Evolutionary conservation across 768 basidiomycete genomes (phyloP), one percentile per base, ranked within the genome.

Genomic region (Suillus luteus): DNA sequence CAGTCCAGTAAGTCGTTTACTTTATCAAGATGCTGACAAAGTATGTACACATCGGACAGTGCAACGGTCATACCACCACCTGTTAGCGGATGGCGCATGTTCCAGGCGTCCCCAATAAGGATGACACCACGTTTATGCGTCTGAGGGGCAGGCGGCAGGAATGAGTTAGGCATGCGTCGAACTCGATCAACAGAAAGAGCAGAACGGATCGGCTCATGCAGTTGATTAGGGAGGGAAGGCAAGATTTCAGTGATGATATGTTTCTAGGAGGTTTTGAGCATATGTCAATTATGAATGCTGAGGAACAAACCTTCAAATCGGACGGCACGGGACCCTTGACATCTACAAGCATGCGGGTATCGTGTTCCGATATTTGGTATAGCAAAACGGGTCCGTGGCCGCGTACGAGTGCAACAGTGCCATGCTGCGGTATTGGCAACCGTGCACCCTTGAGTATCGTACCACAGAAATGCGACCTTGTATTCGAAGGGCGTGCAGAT

Each of bases 11-110:
- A 74, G 64, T 77, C 70, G 27, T 71, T 68, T 43, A 89, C 75
- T 31, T 80, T 67, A 1, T 77, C 78, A 0, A 97, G 79, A 64
- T 93, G 78, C 17, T 85, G 77, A 40, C 86, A 76, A 15, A 99
- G 82, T 38, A 92, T 67, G 15, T 94, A 89, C 5, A 91, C 90
- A 68, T 99, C 97, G 71, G 87, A 83, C 55, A 99, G 80, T 2
- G 95, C 95, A 44, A 98, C 96, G 0, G 95, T 96, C 97, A 99
- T 99, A 6, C 97, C 97, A 12, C 95, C 95, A 6, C 97, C 97
- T 0, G 97, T 99, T 24, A 99, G 83, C 2, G 97, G 97, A 75
- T 99, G 97, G 0, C 97, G 92, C 96, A 99, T 99, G 73, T 99
- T 99, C 91, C 94, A 96, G 2, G 96, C 88, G 73, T 99, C 97